A percentile compares a stretch with the other conserved stretches of the same genome.
phyloP scores from a whole-genome alignment of 2,329 filamentous ascomycete genomes.

The Fusarium nurragi region DNA sequence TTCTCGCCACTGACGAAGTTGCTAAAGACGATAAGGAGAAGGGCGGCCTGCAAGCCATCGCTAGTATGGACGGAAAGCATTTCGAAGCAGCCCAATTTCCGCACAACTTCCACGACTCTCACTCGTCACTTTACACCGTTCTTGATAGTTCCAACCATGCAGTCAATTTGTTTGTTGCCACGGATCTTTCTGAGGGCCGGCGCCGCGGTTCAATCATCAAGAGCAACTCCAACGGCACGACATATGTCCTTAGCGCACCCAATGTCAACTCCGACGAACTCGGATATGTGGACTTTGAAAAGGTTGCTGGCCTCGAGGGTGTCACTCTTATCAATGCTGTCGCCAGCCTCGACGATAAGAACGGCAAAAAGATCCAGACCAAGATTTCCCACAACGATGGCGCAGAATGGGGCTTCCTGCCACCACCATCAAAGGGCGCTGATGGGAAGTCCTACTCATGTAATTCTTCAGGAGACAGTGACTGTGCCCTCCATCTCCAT shows the following conservation, averaged over 20 bases:
- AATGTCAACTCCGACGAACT: constrained; percentile 81
- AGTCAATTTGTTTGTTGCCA: constrained; percentile 91
- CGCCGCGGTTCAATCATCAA: constrained; percentile 91
- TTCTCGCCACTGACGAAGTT: constrained; percentile 78
- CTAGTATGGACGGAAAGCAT: constrained; percentile 83
- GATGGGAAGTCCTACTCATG: constrained; percentile 79
- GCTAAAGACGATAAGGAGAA: constrained; percentile 65
- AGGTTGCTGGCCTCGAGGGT: constrained; percentile 90
- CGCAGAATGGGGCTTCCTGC: constrained; percentile 81
- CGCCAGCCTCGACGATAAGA: constrained; percentile 74
- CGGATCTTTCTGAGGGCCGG: constrained; percentile 69
- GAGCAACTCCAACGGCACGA: constrained; percentile 98
- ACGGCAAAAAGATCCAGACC: constrained; percentile 87
- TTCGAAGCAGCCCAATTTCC: constrained; percentile 91
- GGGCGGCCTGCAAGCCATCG: constrained; percentile 77
- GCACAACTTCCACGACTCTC: constrained; percentile 79
- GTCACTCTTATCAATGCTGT: constrained; percentile 89
- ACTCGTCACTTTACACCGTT: constrained; percentile 88
- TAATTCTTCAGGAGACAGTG: constrained; percentile 64
- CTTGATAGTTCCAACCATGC: constrained; percentile 95
- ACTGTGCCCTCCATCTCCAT: constrained; percentile 91
- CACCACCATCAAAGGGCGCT: constrained; percentile 75
- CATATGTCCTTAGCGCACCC: constrained; percentile 84
- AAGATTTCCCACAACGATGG: constrained; percentile 98
- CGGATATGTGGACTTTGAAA: constrained; percentile 95